phyloP scores from a whole-genome alignment of 1,139 yeast species.

The Sugiyamaella neomexicana region DNA sequence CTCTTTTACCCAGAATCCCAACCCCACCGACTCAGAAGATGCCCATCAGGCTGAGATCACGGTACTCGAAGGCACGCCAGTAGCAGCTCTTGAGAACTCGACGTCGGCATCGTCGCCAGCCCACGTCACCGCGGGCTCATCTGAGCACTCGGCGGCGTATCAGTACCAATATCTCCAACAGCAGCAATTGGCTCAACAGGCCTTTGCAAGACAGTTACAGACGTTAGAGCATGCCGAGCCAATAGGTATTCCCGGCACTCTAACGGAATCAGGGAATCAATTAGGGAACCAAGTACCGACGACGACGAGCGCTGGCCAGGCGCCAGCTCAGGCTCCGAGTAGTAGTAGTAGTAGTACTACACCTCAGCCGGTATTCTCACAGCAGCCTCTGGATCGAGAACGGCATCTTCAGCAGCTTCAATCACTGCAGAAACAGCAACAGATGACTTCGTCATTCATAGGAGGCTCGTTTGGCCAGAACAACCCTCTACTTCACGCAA shows the following conservation, averaged over 20 bases:
- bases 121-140: slow-evolving; percentile 4
- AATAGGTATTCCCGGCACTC: slow-evolving; percentile 26
- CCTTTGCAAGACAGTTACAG: slow-evolving; percentile 24
- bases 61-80: slow-evolving; percentile 20
- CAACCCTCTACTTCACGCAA: neutral
- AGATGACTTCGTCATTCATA: neutral
- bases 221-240: slow-evolving; percentile 24
- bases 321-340: no score
- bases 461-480: slow-evolving; percentile 3
- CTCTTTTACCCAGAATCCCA: neutral
- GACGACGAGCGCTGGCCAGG: no score
- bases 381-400: slow-evolving; percentile 3
- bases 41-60: slow-evolving; percentile 16
- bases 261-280: neutral
- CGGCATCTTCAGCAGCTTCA: slow-evolving; percentile 15
- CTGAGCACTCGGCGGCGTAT: slow-evolving; percentile 17
- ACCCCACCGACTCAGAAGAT: slow-evolving; percentile 14
- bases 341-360: no score
- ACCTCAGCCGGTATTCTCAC: neutral
- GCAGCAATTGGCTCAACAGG: slow-evolving; percentile 29
- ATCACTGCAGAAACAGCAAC: slow-evolving; percentile 15
- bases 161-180: slow-evolving; percentile 30
- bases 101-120: slow-evolving; percentile 8
- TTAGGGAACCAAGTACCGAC: no score
- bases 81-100: slow-evolving; percentile 6